These are phyloP conservation scores for Neoarthrinium moseri DNA, from an alignment of 2,329 filamentous ascomycete genomes.

Conservation along the genomic window DNA sequence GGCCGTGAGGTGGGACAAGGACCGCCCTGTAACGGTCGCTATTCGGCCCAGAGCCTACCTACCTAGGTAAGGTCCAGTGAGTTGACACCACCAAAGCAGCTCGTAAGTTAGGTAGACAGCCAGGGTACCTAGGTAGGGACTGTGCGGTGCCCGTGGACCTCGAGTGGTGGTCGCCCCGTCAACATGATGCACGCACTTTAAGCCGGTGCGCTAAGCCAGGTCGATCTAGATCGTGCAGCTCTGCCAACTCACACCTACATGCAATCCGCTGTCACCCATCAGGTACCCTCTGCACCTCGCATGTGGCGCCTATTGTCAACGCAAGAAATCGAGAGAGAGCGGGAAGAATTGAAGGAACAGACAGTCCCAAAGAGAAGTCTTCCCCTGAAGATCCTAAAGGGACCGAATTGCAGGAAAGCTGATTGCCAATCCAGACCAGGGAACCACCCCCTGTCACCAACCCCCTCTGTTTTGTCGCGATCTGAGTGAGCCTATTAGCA, in stretches of 20 bases:
- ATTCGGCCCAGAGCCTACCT: no score
- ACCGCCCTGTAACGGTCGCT: no score
- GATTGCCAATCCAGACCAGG: not conserved
- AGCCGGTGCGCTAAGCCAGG: no score
- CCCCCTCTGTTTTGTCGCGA: constrained; percentile 9
- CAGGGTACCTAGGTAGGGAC: no score
- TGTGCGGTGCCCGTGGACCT: no score
- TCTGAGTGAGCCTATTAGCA: constrained; percentile 7
- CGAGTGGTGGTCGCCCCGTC: no score
- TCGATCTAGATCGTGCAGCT: not conserved
- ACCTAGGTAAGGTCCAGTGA: no score
- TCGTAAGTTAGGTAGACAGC: no score
- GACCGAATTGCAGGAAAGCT: not conserved
- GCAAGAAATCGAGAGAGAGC: no score
- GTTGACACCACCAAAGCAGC: no score
- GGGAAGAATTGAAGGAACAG: not conserved
- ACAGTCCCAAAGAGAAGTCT: constrained; percentile 2
- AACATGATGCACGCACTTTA: no score
- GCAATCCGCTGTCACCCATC: constrained; percentile 2
- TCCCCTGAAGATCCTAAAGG: not conserved
- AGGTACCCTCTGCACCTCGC: constrained; percentile 1
- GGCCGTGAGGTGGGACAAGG: no score
- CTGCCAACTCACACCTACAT: constrained; percentile 7
- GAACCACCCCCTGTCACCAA: constrained; percentile 6
- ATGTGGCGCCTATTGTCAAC: not conserved